Base-by-base conservation (phyloP, 805 yeast genomes). In the Ogataea glucozyma region DNA sequence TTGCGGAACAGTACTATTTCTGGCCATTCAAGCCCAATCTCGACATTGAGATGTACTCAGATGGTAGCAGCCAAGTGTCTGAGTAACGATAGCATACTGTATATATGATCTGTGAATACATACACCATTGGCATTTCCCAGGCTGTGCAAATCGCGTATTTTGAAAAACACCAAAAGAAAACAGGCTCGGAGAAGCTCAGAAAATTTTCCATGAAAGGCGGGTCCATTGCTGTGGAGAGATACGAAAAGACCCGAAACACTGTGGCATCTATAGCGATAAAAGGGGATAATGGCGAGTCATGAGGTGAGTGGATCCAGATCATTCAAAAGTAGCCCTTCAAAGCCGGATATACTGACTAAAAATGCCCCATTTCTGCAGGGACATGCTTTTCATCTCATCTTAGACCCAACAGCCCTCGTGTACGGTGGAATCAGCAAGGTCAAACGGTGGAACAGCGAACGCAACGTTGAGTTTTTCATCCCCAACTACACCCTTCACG, bases 21-120 rank as follows among this genome's bases (percentile, higher is more conserved):
- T 91, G 97, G 98, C 93, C 97, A 0, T 91, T 89, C 70, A 88
- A 83, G 61, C 97, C 66, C 3, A 51, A 60, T 36, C 46, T 55
- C 7, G 48, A 43, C n/a, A 43, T 61, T 12, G 64, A 61, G 17
- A 33, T 54, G 44, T 57, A 47, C 37, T 26, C 41, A 29, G 52
- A 44, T 11, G 36, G 43, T 3, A 6, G 36, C 6, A 21, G 32
- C 10, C 16, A 13, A 3, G 11, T 10, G 7, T 5, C n/a, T 6
- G 12, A 24, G 12, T 24, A 13, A 10, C 27, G n/a, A 24, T n/a
- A n/a, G n/a, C n/a, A n/a, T n/a, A n/a, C n/a, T n/a, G n/a, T 24
- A 6, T 6, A 12, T 24, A 12, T 6, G 13, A 13, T 13, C 12
- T 30, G 32, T 30, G 18, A 19, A 30, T 30, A 30, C 12, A 4